Evolutionary conservation across 2,329 filamentous ascomycete genomes (phyloP).

Genomic region (Ampelomyces quisqualis): DNA sequence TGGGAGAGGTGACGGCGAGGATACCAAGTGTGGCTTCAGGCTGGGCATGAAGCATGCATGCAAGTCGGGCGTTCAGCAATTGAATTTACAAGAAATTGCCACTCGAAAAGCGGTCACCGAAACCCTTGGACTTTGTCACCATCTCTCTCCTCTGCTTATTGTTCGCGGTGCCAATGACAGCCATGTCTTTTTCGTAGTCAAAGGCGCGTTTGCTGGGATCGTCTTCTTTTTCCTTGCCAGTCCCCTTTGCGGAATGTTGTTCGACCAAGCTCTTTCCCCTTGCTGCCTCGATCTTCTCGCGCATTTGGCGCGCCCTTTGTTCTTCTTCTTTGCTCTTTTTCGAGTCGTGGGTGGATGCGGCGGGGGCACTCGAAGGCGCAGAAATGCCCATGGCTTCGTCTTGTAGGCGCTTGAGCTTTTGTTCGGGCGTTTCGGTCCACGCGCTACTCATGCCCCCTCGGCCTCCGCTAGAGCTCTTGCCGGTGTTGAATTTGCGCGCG

Average conservation of each 20-base stretch:
- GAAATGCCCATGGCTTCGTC: constrained; percentile 78
- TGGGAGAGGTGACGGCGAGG: no score
- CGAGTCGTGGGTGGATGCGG: constrained; percentile 28
- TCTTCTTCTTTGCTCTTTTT: constrained; percentile 45
- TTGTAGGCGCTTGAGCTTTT: constrained; percentile 77
- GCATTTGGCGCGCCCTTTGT: constrained; percentile 53
- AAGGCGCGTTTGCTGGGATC: constrained; percentile 88
- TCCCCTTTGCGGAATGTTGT: constrained; percentile 49
- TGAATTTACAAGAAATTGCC: constrained; percentile 65
- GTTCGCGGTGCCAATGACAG: constrained; percentile 69
- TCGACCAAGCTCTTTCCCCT: constrained; percentile 50
- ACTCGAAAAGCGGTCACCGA: constrained; percentile 77
- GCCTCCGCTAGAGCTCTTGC: constrained; percentile 57
- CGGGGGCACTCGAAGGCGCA: constrained; percentile 40
- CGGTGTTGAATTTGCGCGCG: constrained; percentile 78
- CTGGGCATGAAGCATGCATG: no score
- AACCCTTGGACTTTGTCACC: constrained; percentile 75
- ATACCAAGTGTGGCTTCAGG: no score
- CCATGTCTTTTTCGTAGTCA: constrained; percentile 93
- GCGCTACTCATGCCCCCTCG: constrained; percentile 58
- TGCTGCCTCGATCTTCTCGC: constrained; percentile 55
- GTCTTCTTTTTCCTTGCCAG: constrained; percentile 69
- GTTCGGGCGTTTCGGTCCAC: constrained; percentile 90
- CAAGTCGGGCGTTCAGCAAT: no score
- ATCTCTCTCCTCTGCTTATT: constrained; percentile 74